Evolutionary conservation across 177 flowering plant species (phyloP).

Genomic region (Vitis hybrid): DNA sequence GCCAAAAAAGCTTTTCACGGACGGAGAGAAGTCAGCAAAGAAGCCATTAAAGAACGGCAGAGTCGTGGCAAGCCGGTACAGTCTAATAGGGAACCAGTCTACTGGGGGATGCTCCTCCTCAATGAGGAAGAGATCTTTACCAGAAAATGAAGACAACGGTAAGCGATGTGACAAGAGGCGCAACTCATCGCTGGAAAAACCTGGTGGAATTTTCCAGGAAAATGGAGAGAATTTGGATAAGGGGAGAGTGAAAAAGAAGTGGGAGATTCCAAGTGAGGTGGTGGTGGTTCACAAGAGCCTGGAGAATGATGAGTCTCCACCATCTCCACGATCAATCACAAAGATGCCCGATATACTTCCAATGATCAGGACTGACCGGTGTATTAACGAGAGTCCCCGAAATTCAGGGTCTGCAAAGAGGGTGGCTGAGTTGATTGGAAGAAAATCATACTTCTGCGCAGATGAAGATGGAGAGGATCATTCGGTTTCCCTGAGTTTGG

Average conservation of each 20-base stretch:
- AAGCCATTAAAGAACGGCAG: slow-evolving; percentile 56
- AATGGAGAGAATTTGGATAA: slow-evolving; percentile 14
- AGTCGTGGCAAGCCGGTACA: slow-evolving; percentile 76
- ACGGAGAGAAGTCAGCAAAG: slow-evolving; percentile 43
- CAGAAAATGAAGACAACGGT: slow-evolving; percentile 42
- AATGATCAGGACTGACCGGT: slow-evolving; percentile 50
- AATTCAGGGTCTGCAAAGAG: slow-evolving; percentile 86
- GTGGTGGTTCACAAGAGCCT: slow-evolving; percentile 16
- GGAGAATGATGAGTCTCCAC: slow-evolving; percentile 6
- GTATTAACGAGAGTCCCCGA: slow-evolving; percentile 51
- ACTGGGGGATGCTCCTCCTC: slow-evolving; percentile 14
- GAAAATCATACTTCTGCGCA: slow-evolving; percentile 41
- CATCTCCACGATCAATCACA: slow-evolving; percentile 19
- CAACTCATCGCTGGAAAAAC: slow-evolving; percentile 26
- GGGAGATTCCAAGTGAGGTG: slow-evolving; percentile 60
- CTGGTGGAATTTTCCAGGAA: slow-evolving; percentile 11
- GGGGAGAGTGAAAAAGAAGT: slow-evolving; percentile 45
- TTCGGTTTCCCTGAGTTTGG: slow-evolving; percentile 54
- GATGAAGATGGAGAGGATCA: slow-evolving; percentile 21
- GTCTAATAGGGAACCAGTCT: slow-evolving; percentile 20
- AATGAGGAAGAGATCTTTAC: slow-evolving; percentile 49
- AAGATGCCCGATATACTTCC: slow-evolving; percentile 47
- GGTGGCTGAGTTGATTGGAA: slow-evolving; percentile 66
- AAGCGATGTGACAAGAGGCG: slow-evolving; percentile 39
- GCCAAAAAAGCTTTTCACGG: slow-evolving; percentile 71